A percentile compares a stretch with the other conserved stretches of the same genome.
These are phyloP conservation scores for Secale cereale DNA, from an alignment of 176 grass and related monocot species.

Conservation along the genomic window DNA sequence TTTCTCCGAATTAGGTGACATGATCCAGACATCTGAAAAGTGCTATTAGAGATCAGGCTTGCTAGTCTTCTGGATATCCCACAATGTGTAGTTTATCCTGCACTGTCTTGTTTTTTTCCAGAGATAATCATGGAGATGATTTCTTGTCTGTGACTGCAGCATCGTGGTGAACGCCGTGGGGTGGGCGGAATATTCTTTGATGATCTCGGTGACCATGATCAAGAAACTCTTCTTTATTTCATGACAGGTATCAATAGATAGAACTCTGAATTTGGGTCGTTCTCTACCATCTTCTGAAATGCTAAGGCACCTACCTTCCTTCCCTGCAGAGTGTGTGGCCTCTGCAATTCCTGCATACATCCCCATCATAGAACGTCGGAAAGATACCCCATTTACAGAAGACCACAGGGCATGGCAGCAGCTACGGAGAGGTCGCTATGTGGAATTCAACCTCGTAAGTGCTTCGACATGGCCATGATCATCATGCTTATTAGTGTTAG, in stretches of 20 bases:
- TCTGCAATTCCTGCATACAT: conserved; percentile 73
- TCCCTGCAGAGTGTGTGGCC: conserved; percentile 42
- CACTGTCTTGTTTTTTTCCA: not conserved
- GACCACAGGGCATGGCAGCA: conserved; percentile 76
- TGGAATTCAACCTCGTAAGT: conserved; percentile 79
- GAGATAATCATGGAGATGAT: not conserved
- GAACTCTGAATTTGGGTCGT: not conserved
- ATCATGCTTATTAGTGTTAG: not conserved
- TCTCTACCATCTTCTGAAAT: not conserved
- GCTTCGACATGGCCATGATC: not conserved
- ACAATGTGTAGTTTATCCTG: not conserved
- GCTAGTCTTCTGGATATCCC: not conserved
- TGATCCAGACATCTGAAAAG: conserved; percentile 9
- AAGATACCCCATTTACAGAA: conserved; percentile 61
- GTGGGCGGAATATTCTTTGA: conserved; percentile 86
- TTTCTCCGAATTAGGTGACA: not conserved
- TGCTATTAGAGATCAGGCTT: not conserved
- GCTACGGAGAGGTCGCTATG: conserved; percentile 68
- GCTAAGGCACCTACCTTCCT: not conserved
- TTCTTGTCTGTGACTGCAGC: conserved; percentile 41
- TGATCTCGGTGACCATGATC: conserved; percentile 62
- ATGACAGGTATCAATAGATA: conserved; percentile 35
- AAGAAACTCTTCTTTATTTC: conserved; percentile 65
- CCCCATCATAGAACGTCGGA: conserved; percentile 64
- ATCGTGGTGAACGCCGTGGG: conserved; percentile 61